phyloP scores from a whole-genome alignment of 768 basidiomycete species.

The Austroboletus festivus region DNA sequence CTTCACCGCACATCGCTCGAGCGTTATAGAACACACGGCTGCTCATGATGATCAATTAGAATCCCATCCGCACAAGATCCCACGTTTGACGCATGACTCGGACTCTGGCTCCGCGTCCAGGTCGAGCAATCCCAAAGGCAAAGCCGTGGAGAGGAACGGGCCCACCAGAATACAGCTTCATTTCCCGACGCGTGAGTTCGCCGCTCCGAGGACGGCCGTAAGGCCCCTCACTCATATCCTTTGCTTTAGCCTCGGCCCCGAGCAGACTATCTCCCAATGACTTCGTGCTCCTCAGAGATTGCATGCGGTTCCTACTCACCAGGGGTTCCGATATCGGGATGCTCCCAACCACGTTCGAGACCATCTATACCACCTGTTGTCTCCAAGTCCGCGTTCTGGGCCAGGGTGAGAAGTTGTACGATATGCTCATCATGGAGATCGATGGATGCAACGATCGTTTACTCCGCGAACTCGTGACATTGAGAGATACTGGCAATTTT shows the following conservation, averaged over 20 bases:
- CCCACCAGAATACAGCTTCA: constrained; percentile 48
- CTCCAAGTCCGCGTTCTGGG: constrained; percentile 50
- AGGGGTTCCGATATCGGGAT: constrained; percentile 28
- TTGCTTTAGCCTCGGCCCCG: constrained; percentile 9
- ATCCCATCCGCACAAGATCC: constrained; percentile 65
- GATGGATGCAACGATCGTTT: constrained; percentile 49
- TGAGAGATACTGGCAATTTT: constrained; percentile 15
- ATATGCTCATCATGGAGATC: constrained; percentile 55
- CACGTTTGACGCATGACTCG: constrained; percentile 62
- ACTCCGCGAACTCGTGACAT: constrained; percentile 35
- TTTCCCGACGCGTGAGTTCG: constrained; percentile 38
- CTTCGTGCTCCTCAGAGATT: constrained; percentile 32
- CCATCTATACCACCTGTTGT: constrained; percentile 56
- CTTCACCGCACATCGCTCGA: constrained; percentile 42
- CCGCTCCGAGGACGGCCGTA: no score
- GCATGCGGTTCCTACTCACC: constrained; percentile 42
- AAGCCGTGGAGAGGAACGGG: constrained; percentile 27
- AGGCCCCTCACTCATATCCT: no score
- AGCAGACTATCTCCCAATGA: constrained; percentile 12
- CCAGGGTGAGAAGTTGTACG: constrained; percentile 57
- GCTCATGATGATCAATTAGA: constrained; percentile 44
- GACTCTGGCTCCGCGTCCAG: constrained; percentile 68
- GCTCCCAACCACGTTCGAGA: constrained; percentile 51
- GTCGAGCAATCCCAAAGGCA: constrained; percentile 34
- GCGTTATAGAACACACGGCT: constrained; percentile 31